Base-by-base conservation (phyloP, 495 filamentous ascomycete species). In the Aspergillus mulundensis region DNA sequence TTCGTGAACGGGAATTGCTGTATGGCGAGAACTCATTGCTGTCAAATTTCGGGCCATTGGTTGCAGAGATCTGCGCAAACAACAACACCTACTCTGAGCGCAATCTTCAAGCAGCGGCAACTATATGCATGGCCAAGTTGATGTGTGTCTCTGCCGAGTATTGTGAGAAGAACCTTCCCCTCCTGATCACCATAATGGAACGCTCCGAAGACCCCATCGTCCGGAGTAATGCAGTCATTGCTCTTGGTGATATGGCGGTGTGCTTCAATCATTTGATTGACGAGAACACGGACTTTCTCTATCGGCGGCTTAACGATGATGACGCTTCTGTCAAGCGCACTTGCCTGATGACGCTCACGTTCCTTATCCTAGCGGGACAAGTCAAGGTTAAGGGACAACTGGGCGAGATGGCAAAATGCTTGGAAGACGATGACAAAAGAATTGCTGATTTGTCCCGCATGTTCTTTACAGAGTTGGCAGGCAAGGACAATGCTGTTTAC, bases 321-420 rank as follows among this genome's bases (percentile, higher is more conserved):
- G 90, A 97, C 61, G 82, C 81, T 30, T 92, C 87, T 7, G 94
- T 99, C 32, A 97, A 97, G 78, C 84, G 94, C 7, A 99, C 94
- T 0, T 99, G 94, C 72, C 81, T 99, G 14, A 99, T 97, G 94
- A 97, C 94, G 2, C 75, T 99, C 56, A 99, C 95, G 3, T 99
- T 99, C 78, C 73, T 97, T 25, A 99, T 99, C 64, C 75, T 99
- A 23, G 94, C 94, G 0, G 94, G 94, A 18, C 94, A 99, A 72
- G 94, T 99, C 71, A 99, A 99, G 75, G 94, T 99, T 67, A 99
- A 99, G 76, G 94, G 94, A n/a, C 94, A 99, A 72, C 78, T 99
- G 19, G 95, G 94, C 23, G 94, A 97, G 72, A 99, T 99, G 94
- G 94, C 94, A 18, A 97, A 97, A 72, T 99, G 94, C 66, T 79